A percentile compares a stretch with the other conserved stretches of the same genome.
These are phyloP conservation scores for Globisporangium polare DNA, from an alignment of 352 stramenopile genomes.

Conservation along the genomic window DNA sequence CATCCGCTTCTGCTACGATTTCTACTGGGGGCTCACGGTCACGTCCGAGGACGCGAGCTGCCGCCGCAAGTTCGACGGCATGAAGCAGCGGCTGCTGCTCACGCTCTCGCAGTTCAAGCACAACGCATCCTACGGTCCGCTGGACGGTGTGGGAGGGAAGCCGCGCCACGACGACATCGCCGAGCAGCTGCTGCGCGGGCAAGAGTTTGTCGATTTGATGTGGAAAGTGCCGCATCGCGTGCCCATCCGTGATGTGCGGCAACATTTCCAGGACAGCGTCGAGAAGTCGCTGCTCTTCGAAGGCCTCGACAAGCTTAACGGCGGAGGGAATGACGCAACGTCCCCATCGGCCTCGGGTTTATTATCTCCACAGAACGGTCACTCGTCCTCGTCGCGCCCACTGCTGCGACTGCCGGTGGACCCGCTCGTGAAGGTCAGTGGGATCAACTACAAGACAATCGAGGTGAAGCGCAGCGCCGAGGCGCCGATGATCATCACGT, in stretches of 20 bases:
- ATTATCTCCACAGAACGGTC: neutral
- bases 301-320: constrained; percentile 11
- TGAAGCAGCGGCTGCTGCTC: constrained; percentile 75
- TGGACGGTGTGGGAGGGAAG: constrained; percentile 21
- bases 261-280: constrained; percentile 44
- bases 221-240: constrained; percentile 77
- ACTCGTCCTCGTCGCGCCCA: constrained; percentile 19
- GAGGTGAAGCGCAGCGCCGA: constrained; percentile 82
- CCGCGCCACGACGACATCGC: constrained; percentile 54
- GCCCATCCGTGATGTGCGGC: constrained; percentile 49
- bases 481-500: constrained; percentile 77
- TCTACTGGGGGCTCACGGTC: constrained; percentile 84
- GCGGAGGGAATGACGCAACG: neutral
- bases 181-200: constrained; percentile 76
- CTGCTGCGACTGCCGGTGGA: constrained; percentile 70
- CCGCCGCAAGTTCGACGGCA: constrained; percentile 75
- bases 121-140: constrained; percentile 37
- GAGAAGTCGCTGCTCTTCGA: constrained; percentile 47
- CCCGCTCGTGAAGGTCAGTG: constrained; percentile 61
- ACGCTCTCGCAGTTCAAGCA: constrained; percentile 66
- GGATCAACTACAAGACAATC: constrained; percentile 68
- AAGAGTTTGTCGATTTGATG: constrained; percentile 81
- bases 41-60: constrained; percentile 73
- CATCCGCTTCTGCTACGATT: constrained; percentile 80
- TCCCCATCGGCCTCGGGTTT: neutral